A percentile compares a stretch with the other conserved stretches of the same genome.
phyloP scores from a whole-genome alignment of 345 rosid genomes.

The Raphanus raphanistrum region DNA sequence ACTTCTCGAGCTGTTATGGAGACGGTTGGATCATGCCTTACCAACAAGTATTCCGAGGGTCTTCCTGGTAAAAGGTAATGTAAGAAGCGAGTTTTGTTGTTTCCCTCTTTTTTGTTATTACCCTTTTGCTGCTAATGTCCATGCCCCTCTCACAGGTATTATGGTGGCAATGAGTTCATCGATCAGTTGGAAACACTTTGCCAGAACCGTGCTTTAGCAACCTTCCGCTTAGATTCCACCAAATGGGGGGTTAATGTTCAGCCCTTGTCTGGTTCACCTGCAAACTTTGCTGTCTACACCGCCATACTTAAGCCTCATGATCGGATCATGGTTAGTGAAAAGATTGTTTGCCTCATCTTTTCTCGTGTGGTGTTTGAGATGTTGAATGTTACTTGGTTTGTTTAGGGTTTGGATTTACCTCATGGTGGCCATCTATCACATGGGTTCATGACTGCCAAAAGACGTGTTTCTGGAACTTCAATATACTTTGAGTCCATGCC shows the following conservation, averaged over 20 bases:
- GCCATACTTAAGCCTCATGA: constrained; percentile 90
- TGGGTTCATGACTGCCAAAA: constrained; percentile 94
- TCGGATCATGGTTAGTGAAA: constrained; percentile 65
- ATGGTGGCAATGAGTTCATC: constrained; percentile 89
- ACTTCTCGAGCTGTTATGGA: constrained; percentile 95
- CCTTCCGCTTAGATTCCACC: constrained; percentile 68
- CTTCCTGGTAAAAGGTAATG: constrained; percentile 88
- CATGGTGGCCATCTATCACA: constrained; percentile 95
- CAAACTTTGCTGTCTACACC: constrained; percentile 93
- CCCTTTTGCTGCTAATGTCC: constrained; percentile 2
- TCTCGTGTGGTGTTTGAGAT: neutral
- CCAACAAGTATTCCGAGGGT: constrained; percentile 94
- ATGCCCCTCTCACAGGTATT: constrained; percentile 51
- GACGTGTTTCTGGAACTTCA: constrained; percentile 92
- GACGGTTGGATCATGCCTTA: constrained; percentile 93
- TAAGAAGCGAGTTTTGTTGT: neutral
- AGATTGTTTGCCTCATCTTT: neutral
- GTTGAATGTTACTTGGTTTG: neutral
- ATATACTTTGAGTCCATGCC: constrained; percentile 96
- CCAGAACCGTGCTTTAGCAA: constrained; percentile 76
- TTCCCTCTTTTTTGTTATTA: neutral
- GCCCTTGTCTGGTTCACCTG: constrained; percentile 96
- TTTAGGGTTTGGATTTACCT: constrained; percentile 86
- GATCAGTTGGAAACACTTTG: constrained; percentile 92
- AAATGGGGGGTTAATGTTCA: constrained; percentile 97